Percentiles rank a stretch among this genome's conserved stretches.
phyloP scores from a whole-genome alignment of 2,329 filamentous ascomycete genomes.

The Phoma sp. region DNA sequence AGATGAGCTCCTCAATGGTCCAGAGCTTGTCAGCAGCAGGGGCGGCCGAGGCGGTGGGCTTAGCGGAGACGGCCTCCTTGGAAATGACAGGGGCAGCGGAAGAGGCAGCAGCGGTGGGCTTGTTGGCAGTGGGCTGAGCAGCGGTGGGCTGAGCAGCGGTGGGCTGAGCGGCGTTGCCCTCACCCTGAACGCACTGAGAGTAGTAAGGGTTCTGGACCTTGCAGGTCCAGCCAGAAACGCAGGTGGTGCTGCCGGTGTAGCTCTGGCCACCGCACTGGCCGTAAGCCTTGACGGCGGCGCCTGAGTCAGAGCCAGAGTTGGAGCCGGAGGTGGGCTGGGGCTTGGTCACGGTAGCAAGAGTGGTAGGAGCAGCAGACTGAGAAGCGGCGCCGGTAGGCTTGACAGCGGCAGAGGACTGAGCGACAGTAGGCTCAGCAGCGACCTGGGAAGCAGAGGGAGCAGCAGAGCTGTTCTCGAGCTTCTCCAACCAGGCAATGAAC shows the following conservation, averaged over 20 bases:
- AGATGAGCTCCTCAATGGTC: conserved; percentile 15
- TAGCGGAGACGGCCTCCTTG: conserved; percentile 1
- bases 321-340: conserved; percentile 27
- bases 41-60: conserved; percentile 6
- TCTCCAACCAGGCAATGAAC: conserved; percentile 19
- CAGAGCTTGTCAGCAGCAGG: conserved; percentile 16
- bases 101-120: conserved; percentile 6
- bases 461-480: conserved; percentile 14
- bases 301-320: conserved; percentile 16
- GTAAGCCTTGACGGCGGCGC: conserved; percentile 28
- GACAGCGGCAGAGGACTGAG: not conserved
- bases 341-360: conserved; percentile 28
- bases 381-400: conserved; percentile 7
- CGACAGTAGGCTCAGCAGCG: conserved; percentile 9
- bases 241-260: conserved; percentile 49
- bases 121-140: conserved; percentile 16
- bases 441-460: conserved; percentile 8
- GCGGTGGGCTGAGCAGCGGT: conserved; percentile 14
- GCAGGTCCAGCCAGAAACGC: conserved; percentile 50
- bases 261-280: conserved; percentile 53
- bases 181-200: conserved; percentile 49
- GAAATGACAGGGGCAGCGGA: not conserved
- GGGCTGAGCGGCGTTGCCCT: conserved; percentile 7
- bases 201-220: conserved; percentile 53
- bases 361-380: conserved; percentile 18